phyloP scores from a whole-genome alignment of 2,329 filamentous ascomycete species.

The Colletotrichum karsti region DNA sequence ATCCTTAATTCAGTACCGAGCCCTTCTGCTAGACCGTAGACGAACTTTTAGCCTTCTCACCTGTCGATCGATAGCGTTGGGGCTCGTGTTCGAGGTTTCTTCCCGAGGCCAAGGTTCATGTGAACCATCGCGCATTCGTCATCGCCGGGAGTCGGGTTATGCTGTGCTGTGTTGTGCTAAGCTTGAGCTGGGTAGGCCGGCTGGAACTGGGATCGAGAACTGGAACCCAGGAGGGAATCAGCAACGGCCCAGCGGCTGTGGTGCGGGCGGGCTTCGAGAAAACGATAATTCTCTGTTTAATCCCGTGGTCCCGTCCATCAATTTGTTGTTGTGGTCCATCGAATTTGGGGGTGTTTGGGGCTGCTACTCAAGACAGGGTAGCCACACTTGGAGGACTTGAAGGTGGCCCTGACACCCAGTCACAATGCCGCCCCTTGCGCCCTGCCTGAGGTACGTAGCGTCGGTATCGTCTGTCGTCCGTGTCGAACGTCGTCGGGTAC shows the following conservation, averaged over 20 bases:
- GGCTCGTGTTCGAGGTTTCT: background rate
- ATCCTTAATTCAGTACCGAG: background rate
- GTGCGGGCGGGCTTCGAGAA: constrained; percentile 23
- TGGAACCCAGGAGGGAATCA: background rate
- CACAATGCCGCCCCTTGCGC: constrained; percentile 27
- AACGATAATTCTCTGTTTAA: constrained; percentile 25
- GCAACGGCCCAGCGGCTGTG: background rate
- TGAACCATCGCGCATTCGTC: background rate
- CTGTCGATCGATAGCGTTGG: background rate
- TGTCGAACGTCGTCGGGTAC: background rate
- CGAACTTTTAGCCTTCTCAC: background rate
- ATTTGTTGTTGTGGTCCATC: constrained; percentile 27
- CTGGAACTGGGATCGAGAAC: background rate
- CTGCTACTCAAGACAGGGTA: constrained; percentile 23
- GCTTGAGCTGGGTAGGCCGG: background rate
- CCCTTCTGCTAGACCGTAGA: background rate
- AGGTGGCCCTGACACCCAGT: constrained; percentile 27
- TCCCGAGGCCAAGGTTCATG: background rate
- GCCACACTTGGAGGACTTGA: constrained; percentile 24
- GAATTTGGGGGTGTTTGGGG: constrained; percentile 24
- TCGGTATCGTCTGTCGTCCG: background rate
- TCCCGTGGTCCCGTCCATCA: constrained; percentile 22
- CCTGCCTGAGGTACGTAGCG: constrained; percentile 6
- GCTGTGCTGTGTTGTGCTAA: background rate
- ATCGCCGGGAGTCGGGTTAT: background rate